Evolutionary conservation across 2,329 filamentous ascomycete genomes (phyloP).

Genomic region (Stagonosporopsis cucurbitacearum): DNA sequence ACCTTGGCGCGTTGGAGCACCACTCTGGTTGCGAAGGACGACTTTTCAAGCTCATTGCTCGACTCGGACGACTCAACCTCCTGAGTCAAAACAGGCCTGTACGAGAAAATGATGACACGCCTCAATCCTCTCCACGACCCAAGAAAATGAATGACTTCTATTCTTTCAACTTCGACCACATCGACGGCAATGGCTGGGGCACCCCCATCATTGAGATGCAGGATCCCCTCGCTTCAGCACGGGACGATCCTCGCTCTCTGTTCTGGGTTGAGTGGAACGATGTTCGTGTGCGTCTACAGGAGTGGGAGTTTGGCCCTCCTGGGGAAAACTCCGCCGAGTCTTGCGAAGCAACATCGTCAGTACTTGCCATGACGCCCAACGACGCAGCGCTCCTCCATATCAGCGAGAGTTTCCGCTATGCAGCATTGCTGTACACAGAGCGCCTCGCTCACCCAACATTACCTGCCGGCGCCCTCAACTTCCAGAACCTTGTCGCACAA

Average conservation of each 20-base stretch:
- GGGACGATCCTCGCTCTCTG: constrained; percentile 62
- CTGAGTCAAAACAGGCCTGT: constrained; percentile 72
- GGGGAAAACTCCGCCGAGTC: constrained; percentile 35
- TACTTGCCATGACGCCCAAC: constrained; percentile 50
- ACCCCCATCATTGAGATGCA: constrained; percentile 60
- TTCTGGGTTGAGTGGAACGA: constrained; percentile 91
- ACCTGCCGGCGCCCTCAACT: constrained; percentile 75
- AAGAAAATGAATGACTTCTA: constrained; percentile 57
- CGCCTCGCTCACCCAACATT: constrained; percentile 79
- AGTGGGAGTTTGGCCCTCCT: constrained; percentile 71
- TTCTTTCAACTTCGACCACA: constrained; percentile 61
- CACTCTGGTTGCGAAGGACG: constrained; percentile 85
- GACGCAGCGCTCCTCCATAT: constrained; percentile 81
- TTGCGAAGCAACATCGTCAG: constrained; percentile 34
- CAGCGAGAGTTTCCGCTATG: constrained; percentile 88
- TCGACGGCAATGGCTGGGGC: constrained; percentile 72
- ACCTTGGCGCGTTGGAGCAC: constrained; percentile 80
- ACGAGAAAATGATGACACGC: constrained; percentile 45
- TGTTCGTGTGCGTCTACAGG: constrained; percentile 75
- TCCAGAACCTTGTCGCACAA: constrained; percentile 82
- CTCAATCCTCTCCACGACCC: constrained; percentile 42
- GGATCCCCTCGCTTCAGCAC: constrained; percentile 49
- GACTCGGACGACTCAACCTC: constrained; percentile 83
- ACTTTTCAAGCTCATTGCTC: constrained; percentile 84
- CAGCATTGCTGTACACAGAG: constrained; percentile 87